Conservation (phyloP, 257 asterid species). For the Forsythia suspensa region DNA sequence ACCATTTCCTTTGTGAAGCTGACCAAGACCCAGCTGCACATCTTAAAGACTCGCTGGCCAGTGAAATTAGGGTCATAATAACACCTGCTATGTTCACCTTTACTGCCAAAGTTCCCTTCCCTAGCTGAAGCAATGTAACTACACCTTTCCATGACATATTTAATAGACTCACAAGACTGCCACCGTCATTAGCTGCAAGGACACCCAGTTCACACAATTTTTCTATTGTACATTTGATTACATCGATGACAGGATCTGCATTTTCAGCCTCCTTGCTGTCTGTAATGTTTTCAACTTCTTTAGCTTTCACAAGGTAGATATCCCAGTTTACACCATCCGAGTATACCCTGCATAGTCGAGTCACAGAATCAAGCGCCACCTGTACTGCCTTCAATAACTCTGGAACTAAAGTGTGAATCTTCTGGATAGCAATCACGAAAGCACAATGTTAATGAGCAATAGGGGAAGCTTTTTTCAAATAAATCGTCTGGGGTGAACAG, state of each 20-base stretch:
- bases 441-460: conserved; percentile 17
- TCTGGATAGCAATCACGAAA: conserved; percentile 44
- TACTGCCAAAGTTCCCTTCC: conserved; percentile 76
- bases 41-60: conserved; percentile 70
- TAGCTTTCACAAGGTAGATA: conserved; percentile 29
- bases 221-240: conserved; percentile 58
- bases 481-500: not conserved
- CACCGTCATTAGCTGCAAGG: conserved; percentile 92
- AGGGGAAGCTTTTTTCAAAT: not conserved
- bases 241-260: conserved; percentile 50
- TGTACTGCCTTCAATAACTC: conserved; percentile 72
- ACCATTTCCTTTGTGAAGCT: conserved; percentile 47
- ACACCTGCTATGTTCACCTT: conserved; percentile 66
- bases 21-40: conserved; percentile 82
- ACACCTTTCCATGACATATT: conserved; percentile 97
- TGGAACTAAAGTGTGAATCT: conserved; percentile 45
- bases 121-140: conserved; percentile 82
- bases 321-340: conserved; percentile 75
- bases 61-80: conserved; percentile 67
- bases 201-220: conserved; percentile 83
- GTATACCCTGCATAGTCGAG: conserved; percentile 80
- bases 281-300: conserved; percentile 35
- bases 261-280: conserved; percentile 45
- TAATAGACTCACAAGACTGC: conserved; percentile 78
- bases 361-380: conserved; percentile 59